Base-by-base conservation (phyloP, 331 rosid genomes). In the Erythrophleum ivorense region DNA sequence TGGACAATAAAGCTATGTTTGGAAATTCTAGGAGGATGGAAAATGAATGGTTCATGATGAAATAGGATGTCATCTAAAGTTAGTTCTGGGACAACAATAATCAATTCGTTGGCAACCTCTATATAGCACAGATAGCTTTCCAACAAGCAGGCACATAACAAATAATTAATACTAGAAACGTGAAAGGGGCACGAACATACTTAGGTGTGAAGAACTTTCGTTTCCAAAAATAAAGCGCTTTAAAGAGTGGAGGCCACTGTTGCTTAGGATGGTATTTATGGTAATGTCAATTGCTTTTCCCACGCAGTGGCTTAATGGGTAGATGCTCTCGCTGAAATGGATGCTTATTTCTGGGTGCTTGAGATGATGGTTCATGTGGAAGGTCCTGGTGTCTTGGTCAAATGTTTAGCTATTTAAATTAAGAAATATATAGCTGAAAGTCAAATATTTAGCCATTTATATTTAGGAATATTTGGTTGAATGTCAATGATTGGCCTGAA, bases 401-500 rank as follows among this genome's bases (percentile, higher is more conserved):
- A 77, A 59, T 5, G 5, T 8, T 64, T 62, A 62, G 9, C 75
- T 53, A 71, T 77, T 70, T 38, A 68, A 57, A 21, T 49, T 19
- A 71, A 50, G 75, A 65, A 78, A 83, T 64, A 81, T 41, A 50
- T 73, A 34, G 67, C 1, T 9, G 16, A 14, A 64, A 13, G 36
- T 8, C 3, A 64, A 64, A 9, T 45, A 64, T 33, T 14, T 9
- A 64, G 19, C 29, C 29, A 24, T 24, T 24, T 24, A 24, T 24
- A 24, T 24, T 24, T 24, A 24, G 29, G 29, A n/a, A n/a, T 36
- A 59, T 3, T 24, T 29, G 10, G 73, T 12, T 24, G 59, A 16
- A 33, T 29, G 36, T n/a, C 13, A 33, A 52, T 19, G 76, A 71
- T 48, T 24, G 40, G 48, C 57, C n/a, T 29, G 7, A 16, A 18